These are phyloP conservation scores for Zymoseptoria brevis DNA, from an alignment of 2,329 filamentous ascomycete genomes.

Conservation along the genomic window DNA sequence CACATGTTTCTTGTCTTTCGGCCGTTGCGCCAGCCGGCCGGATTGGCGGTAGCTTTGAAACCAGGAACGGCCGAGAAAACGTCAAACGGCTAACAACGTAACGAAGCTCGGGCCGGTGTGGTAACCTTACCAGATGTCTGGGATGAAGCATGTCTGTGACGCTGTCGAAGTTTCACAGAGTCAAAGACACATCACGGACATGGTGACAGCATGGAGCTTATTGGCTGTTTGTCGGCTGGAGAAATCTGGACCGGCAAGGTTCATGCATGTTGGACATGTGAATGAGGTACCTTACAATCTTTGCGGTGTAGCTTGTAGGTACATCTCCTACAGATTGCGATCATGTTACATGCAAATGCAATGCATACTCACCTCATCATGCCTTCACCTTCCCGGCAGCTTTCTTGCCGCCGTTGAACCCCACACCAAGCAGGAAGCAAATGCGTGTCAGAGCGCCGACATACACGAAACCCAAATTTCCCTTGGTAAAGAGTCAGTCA, in stretches of 20 bases:
- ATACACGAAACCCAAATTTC: constrained; percentile 31
- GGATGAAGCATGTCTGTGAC: background rate
- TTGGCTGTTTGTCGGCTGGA: background rate
- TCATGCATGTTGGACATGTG: background rate
- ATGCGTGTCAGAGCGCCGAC: constrained; percentile 27
- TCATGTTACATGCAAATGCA: background rate
- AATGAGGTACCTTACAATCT: background rate
- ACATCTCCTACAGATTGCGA: background rate
- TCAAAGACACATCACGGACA: background rate
- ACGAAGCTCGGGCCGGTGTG: background rate
- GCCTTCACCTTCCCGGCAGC: background rate
- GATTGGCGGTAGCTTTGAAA: background rate
- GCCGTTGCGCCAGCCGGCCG: background rate
- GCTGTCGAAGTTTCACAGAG: no score
- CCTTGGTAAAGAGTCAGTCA: background rate
- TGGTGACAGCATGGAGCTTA: background rate
- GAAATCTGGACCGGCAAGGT: background rate
- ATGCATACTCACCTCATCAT: background rate
- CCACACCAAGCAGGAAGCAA: constrained; percentile 29
- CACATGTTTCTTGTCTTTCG: background rate
- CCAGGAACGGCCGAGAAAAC: background rate
- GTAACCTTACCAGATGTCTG: background rate
- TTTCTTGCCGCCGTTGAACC: constrained; percentile 7
- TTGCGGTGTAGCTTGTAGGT: background rate
- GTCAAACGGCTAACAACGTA: background rate